Evolutionary conservation across 352 stramenopile species (phyloP).

Genomic region (Lagenidium giganteum): DNA sequence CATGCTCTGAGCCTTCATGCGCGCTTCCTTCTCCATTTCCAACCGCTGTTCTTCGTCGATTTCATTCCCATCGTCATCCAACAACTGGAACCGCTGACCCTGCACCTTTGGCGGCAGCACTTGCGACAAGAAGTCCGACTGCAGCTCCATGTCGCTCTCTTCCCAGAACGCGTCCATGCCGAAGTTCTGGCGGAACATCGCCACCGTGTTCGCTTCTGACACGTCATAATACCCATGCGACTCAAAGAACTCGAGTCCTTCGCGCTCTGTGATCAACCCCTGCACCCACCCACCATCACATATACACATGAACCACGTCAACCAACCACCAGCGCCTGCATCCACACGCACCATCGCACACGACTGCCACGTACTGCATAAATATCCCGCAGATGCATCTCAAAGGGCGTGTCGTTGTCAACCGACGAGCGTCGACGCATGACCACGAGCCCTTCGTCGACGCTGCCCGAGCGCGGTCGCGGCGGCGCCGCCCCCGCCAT

Average conservation of each 20-base stretch:
- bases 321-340: too few relatives aligned
- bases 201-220: constrained; percentile 59
- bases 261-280: constrained; percentile 25
- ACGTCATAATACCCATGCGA: constrained; percentile 74
- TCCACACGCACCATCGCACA: too few relatives aligned
- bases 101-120: constrained; percentile 19
- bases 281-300: too few relatives aligned
- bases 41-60: constrained; percentile 40
- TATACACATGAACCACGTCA: too few relatives aligned
- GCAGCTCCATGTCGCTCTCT: constrained; percentile 10
- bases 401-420: constrained; percentile 42
- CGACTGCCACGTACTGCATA: constrained; percentile 34
- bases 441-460: neutral
- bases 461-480: neutral
- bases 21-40: constrained; percentile 39
- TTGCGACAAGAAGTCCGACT: constrained; percentile 8
- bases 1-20: constrained; percentile 38
- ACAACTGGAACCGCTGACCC: constrained; percentile 33
- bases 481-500: too few relatives aligned
- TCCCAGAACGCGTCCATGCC: constrained; percentile 48
- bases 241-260: constrained; percentile 65
- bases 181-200: constrained; percentile 65
- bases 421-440: neutral
- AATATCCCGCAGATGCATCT: constrained; percentile 47
- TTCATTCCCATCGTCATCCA: constrained; percentile 56